These are phyloP conservation scores for Calonectria hongkongensis DNA, from an alignment of 2,329 filamentous ascomycete species.

Conservation along the genomic window DNA sequence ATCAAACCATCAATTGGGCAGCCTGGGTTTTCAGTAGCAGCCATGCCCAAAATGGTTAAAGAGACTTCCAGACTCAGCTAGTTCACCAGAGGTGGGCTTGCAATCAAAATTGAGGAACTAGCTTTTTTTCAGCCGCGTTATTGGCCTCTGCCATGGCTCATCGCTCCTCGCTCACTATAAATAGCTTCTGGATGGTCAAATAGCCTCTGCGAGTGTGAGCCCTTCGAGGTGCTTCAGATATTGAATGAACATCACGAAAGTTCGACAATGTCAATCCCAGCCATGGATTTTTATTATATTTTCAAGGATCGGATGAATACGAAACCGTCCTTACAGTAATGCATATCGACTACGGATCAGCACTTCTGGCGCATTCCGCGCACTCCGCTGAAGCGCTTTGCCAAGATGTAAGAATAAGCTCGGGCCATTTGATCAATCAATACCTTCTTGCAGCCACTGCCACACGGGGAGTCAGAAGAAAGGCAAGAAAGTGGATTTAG, in stretches of 20 bases:
- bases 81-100: not conserved
- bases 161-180: not conserved
- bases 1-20: slow-evolving; percentile 5
- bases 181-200: not conserved
- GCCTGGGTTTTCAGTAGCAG: not conserved
- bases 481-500: not conserved
- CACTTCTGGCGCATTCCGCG: not conserved
- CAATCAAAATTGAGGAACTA: slow-evolving; percentile 28
- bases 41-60: slow-evolving; percentile 25
- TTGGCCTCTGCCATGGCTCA: not conserved
- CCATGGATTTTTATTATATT: no score
- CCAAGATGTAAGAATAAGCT: not conserved
- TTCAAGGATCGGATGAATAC: not conserved
- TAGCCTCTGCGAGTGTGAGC: not conserved
- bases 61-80: slow-evolving; percentile 10
- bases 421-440: no score
- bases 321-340: not conserved
- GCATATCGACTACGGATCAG: not conserved
- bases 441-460: not conserved
- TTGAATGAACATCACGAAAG: not conserved
- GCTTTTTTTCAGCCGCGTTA: slow-evolving; percentile 9
- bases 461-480: not conserved
- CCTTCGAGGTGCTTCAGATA: not conserved
- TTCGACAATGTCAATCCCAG: not conserved
- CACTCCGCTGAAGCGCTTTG: not conserved